Evolutionary conservation across 208 protist species (phyloP), one percentile per base, ranked within the genome.

Genomic region (Plasmodiophora brassicae): DNA sequence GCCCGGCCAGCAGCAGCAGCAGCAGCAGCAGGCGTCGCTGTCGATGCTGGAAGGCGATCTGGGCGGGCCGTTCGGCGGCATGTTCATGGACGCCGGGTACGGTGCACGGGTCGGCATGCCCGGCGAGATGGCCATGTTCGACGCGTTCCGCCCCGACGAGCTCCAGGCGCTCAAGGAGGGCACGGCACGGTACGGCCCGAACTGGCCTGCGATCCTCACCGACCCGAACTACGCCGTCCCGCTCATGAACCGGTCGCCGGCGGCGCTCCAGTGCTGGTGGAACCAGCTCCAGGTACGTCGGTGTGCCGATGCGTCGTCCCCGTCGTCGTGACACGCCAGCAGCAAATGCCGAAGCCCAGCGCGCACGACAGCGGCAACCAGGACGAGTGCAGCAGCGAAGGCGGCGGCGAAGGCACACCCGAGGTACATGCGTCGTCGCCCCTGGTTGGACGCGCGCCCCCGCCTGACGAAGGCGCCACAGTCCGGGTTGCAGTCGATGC

Each of bases 181-280:
- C n/a, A 78, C 65, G n/a, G 65, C 65, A 78, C 65, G 65, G 41
- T 78, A 78, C 41, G 65, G 65, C 14, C 65, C 65, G 14, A 78
- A 78, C 65, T 78, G 65, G 65, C 32, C 65, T 5, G 65, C 65
- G 20, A 78, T 78, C n/a, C 41, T 78, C 10, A 44, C 65, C 32
- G 65, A 78, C 41, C 65, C 65, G n/a, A 78, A 78, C n/a, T 78
- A 78, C n/a, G 65, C 65, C 41, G 65, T 78, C 41, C 65, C 65
- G 5, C 65, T 78, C 5, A 78, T 78, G 65, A 78, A 78, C 65
- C 32, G 65, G n/a, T 78, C 65, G 65, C 65, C 65, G 5, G 65
- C 65, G 10, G 65, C 65, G 5, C n/a, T 78, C 32, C 65, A 78
- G 65, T 44, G 32, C 10, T 78, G 32, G 10, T 78, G 65, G 65